These are phyloP conservation scores for Vachellia pachyceras DNA, from an alignment of 306 rosid genomes.

Conservation along the genomic window DNA sequence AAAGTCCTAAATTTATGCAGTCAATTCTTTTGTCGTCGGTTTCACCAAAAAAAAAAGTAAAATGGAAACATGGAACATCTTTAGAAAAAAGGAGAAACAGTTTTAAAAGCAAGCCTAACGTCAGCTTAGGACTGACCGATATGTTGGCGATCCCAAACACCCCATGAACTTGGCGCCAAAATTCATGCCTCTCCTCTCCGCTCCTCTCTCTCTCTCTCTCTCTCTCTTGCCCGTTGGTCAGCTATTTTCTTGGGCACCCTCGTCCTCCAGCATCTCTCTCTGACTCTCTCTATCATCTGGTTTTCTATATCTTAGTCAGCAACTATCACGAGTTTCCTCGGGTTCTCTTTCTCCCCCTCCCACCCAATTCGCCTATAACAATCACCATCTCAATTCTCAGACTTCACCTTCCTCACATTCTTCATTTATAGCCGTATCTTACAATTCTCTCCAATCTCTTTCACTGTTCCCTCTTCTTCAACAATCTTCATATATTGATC, in stretches of 20 bases:
- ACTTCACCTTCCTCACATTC: slow-evolving; percentile 18
- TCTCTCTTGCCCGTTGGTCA: slow-evolving; percentile 38
- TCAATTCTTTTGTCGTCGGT: neutral
- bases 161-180: slow-evolving; percentile 61
- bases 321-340: slow-evolving; percentile 54
- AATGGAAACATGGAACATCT: neutral
- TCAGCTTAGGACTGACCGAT: slow-evolving; percentile 12
- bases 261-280: neutral
- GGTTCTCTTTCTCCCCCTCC: slow-evolving; percentile 32
- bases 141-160: slow-evolving; percentile 45
- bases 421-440: slow-evolving; percentile 15
- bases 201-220: slow-evolving; percentile 18
- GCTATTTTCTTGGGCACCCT: slow-evolving; percentile 41
- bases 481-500: neutral
- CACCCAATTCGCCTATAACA: slow-evolving; percentile 20
- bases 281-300: neutral
- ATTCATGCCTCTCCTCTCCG: slow-evolving; percentile 30
- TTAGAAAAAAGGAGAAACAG: slow-evolving; percentile 8
- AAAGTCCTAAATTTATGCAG: too few species aligned
- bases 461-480: slow-evolving; percentile 29
- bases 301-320: slow-evolving; percentile 35
- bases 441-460: slow-evolving; percentile 13
- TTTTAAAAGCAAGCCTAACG: neutral
- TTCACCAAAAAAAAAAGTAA: neutral
- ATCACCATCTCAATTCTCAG: neutral